phyloP scores from a whole-genome alignment of 345 rosid species.

The Populus simonii region DNA sequence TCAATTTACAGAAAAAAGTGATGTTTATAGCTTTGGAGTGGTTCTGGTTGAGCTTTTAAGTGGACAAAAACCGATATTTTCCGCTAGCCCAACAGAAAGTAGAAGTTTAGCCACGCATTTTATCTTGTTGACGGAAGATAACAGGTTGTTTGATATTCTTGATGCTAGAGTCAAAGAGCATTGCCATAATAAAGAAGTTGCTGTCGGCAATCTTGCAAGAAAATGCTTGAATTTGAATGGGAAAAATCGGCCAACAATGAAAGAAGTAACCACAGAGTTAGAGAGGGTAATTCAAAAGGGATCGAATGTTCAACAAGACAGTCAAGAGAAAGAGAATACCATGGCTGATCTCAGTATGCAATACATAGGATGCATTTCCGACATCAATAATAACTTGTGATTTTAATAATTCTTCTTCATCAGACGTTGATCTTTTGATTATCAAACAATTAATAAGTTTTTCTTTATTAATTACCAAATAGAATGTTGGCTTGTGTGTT shows the following conservation, averaged over 20 bases:
- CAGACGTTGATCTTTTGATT: too few relatives aligned
- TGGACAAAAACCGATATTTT: too few relatives aligned
- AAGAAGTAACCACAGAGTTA: conserved; percentile 12
- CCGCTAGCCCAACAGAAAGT: too few relatives aligned
- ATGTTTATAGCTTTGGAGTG: conserved; percentile 21
- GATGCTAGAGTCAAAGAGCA: not conserved
- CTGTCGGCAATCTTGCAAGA: conserved; percentile 10
- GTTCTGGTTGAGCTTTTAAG: too few relatives aligned
- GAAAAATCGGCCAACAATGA: conserved; percentile 6
- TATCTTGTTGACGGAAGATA: too few relatives aligned
- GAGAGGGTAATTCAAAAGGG: not conserved
- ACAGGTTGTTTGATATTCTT: too few relatives aligned
- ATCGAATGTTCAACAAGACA: not conserved
- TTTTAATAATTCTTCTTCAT: too few relatives aligned
- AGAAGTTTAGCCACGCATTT: too few relatives aligned
- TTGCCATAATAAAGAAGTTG: not conserved
- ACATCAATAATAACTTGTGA: too few relatives aligned
- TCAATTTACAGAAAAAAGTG: conserved; percentile 23
- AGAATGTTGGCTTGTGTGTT: too few relatives aligned
- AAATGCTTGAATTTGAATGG: conserved; percentile 10
- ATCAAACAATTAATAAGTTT: too few relatives aligned
- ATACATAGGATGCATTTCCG: not conserved
- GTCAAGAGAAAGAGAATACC: not conserved
- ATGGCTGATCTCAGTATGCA: not conserved
- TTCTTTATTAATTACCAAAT: not conserved